phyloP scores from a whole-genome alignment of 345 rosid genomes.

The Corchorus capsularis region DNA sequence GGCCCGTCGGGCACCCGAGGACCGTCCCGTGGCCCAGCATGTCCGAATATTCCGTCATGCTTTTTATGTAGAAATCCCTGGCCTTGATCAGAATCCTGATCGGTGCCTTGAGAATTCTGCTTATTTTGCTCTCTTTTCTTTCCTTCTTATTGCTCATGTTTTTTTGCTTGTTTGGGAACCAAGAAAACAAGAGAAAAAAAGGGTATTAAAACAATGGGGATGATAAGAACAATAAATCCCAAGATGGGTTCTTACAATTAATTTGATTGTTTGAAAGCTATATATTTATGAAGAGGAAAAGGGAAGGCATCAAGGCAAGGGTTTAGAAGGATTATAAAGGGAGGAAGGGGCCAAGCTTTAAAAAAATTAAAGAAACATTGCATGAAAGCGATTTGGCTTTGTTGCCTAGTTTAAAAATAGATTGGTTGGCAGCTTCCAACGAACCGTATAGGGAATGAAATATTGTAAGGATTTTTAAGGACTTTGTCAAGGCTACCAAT shows the following conservation, averaged over 20 bases:
- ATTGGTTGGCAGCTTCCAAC: neutral
- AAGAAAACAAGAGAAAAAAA: neutral
- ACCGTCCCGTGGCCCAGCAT: conserved; percentile 31
- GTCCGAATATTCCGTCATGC: conserved; percentile 62
- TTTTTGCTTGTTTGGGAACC: neutral
- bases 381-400: conserved; percentile 1
- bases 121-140: conserved; percentile 36
- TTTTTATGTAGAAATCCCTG: conserved; percentile 56
- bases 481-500: neutral
- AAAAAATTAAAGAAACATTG: too few species aligned
- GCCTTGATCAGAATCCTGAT: conserved; percentile 48
- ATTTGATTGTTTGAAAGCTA: neutral
- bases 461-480: neutral
- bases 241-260: neutral
- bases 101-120: conserved; percentile 47
- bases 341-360: neutral
- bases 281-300: neutral
- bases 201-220: neutral
- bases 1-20: conserved; percentile 49
- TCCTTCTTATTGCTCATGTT: conserved; percentile 24
- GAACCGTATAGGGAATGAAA: neutral
- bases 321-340: neutral
- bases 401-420: neutral
- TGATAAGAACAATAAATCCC: neutral
- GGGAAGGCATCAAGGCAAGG: neutral